A percentile compares a stretch with the other conserved stretches of the same genome.
These are phyloP conservation scores for Calocybe cyanea DNA, from an alignment of 768 basidiomycete species.

Conservation along the genomic window DNA sequence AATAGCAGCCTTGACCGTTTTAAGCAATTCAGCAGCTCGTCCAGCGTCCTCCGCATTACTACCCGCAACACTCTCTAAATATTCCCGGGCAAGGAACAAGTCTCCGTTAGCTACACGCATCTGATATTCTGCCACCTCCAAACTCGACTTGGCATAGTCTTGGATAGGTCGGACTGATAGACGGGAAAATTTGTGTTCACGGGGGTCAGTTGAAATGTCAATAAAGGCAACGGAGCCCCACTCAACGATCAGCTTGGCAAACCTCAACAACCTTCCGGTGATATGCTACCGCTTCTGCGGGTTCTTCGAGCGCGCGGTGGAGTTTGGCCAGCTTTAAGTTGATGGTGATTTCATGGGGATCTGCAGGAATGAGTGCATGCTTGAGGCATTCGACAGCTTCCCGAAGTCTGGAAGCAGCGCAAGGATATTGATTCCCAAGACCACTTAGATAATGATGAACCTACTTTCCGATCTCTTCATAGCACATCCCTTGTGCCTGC, in stretches of 20 bases:
- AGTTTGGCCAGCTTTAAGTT: constrained; percentile 73
- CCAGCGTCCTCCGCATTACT: constrained; percentile 84
- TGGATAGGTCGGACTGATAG: constrained; percentile 59
- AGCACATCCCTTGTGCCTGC: constrained; percentile 92
- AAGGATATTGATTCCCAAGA: background rate
- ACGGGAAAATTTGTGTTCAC: constrained; percentile 23
- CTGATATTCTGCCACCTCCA: constrained; percentile 82
- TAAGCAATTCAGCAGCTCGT: constrained; percentile 68
- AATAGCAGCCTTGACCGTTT: constrained; percentile 43
- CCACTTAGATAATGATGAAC: constrained; percentile 15
- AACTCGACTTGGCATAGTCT: constrained; percentile 80
- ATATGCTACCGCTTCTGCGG: constrained; percentile 66
- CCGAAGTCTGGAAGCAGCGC: constrained; percentile 47
- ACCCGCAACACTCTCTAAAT: constrained; percentile 66
- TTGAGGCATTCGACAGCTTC: constrained; percentile 93
- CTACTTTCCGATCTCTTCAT: constrained; percentile 86
- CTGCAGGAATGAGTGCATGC: constrained; percentile 80
- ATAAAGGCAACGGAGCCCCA: constrained; percentile 15
- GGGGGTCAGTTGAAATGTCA: constrained; percentile 18
- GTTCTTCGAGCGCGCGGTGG: constrained; percentile 63
- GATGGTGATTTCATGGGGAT: constrained; percentile 71
- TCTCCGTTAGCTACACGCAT: constrained; percentile 60
- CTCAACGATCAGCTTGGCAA: constrained; percentile 58
- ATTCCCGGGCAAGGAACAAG: constrained; percentile 65
- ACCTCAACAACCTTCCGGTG: constrained; percentile 80